Percentiles rank a stretch among this genome's conserved stretches.
Conservation (phyloP, 164 flowering plant species). For the Vitis vinifera region DNA sequence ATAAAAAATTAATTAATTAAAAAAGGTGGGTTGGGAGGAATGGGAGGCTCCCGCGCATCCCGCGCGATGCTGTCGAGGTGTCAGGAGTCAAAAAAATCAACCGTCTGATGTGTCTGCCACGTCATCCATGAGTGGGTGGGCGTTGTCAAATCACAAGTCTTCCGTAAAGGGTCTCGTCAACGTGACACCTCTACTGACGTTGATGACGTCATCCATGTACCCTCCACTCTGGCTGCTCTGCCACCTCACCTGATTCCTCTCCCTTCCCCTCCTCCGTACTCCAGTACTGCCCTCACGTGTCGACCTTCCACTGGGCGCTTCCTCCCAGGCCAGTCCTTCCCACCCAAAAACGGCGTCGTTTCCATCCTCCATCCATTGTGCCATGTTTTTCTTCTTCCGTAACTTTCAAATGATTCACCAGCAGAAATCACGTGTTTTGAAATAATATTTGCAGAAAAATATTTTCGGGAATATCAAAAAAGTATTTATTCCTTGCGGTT, state of each 20-base stretch:
- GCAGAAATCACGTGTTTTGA: too few species aligned
- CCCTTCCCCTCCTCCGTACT: background rate
- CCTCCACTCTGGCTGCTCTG: background rate
- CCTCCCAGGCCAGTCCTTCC: too few species aligned
- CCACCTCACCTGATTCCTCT: background rate
- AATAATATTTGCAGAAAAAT: too few species aligned
- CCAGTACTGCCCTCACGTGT: too few species aligned
- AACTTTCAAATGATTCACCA: too few species aligned
- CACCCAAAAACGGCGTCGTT: too few species aligned
- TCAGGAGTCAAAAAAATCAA: conserved; percentile 16
- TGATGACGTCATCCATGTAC: conserved; percentile 19
- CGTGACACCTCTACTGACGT: conserved; percentile 12
- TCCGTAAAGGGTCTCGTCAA: conserved; percentile 14
- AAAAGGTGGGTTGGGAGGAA: background rate
- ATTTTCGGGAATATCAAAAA: too few species aligned
- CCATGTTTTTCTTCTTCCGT: too few species aligned
- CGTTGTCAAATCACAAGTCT: conserved; percentile 4
- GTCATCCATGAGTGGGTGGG: conserved; percentile 6
- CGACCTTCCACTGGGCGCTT: too few species aligned
- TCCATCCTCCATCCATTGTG: too few species aligned
- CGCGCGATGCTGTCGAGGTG: conserved; percentile 43
- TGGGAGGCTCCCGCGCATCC: conserved; percentile 45
- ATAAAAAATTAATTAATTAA: too few species aligned
- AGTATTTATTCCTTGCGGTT: too few species aligned
- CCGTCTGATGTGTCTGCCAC: conserved; percentile 37